phyloP scores from a whole-genome alignment of 2,329 filamentous ascomycete genomes.

The Colletotrichum sp. region DNA sequence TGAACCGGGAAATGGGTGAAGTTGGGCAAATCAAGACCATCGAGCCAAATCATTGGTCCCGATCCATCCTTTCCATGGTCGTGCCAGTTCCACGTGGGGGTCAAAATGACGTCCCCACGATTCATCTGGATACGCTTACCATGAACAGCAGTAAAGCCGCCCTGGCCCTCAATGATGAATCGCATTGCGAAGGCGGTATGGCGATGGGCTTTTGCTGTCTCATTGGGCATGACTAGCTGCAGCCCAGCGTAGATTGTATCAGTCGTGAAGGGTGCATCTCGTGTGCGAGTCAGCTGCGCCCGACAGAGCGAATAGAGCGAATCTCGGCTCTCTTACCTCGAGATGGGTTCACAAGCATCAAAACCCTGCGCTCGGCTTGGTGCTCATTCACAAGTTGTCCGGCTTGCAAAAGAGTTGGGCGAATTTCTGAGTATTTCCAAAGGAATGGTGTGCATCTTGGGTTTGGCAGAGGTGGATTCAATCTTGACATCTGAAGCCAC shows the following conservation, averaged over 20 bases:
- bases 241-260: slow-evolving; percentile 61
- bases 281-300: not conserved
- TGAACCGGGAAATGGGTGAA: slow-evolving; percentile 56
- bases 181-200: slow-evolving; percentile 59
- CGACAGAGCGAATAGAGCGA: slow-evolving; percentile 35
- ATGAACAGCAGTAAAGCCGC: slow-evolving; percentile 61
- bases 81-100: slow-evolving; percentile 61
- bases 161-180: slow-evolving; percentile 59
- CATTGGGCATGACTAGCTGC: slow-evolving; percentile 58
- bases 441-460: slow-evolving; percentile 40
- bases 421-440: slow-evolving; percentile 36
- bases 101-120: slow-evolving; percentile 58
- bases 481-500: slow-evolving; percentile 48
- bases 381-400: slow-evolving; percentile 36
- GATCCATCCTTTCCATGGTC: slow-evolving; percentile 60
- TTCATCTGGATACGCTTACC: slow-evolving; percentile 53
- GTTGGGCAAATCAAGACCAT: slow-evolving; percentile 56
- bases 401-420: slow-evolving; percentile 34
- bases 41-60: slow-evolving; percentile 61
- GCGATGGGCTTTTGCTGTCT: slow-evolving; percentile 56
- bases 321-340: slow-evolving; percentile 27
- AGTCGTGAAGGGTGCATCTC: slow-evolving; percentile 56
- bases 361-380: slow-evolving; percentile 40
- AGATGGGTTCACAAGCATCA: slow-evolving; percentile 41
- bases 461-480: slow-evolving; percentile 49